Evolutionary conservation across 306 rosid species (phyloP).

Genomic region (Cicer bijugum): DNA sequence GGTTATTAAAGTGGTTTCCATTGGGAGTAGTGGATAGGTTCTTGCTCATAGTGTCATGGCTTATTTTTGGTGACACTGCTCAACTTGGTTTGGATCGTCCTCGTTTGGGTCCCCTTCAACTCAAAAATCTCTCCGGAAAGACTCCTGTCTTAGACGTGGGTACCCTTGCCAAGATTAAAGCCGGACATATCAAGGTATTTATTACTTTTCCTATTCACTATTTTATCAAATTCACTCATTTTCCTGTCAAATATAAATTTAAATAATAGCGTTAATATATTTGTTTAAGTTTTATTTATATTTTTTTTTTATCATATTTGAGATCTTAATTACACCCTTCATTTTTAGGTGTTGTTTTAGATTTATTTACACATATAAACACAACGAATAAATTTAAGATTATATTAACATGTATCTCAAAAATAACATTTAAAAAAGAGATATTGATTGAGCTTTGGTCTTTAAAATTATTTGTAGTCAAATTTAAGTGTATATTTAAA

Average conservation of each 20-base stretch:
- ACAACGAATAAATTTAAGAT: no score
- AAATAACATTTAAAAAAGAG: not conserved
- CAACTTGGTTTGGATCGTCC: slow-evolving; percentile 87
- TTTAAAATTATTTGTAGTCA: not conserved
- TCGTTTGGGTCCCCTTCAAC: slow-evolving; percentile 85
- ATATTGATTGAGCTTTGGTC: not conserved
- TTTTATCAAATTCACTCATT: slow-evolving; percentile 19
- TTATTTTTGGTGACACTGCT: slow-evolving; percentile 84
- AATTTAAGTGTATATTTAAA: not conserved
- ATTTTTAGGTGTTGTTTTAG: no score
- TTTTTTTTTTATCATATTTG: no score
- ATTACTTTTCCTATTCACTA: slow-evolving; percentile 14
- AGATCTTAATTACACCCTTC: not conserved
- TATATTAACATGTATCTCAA: no score
- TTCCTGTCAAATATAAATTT: not conserved
- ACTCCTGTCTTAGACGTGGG: slow-evolving; percentile 98
- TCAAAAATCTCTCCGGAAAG: slow-evolving; percentile 87
- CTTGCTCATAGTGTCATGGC: slow-evolving; percentile 70
- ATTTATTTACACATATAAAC: no score
- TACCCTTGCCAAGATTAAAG: slow-evolving; percentile 90
- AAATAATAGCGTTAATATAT: no score
- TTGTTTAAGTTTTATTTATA: no score
- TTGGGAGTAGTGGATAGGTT: slow-evolving; percentile 73
- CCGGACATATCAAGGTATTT: slow-evolving; percentile 77
- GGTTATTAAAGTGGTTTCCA: slow-evolving; percentile 96